phyloP scores from a whole-genome alignment of 1,139 yeast species.

The Kodamaea anthophila region DNA sequence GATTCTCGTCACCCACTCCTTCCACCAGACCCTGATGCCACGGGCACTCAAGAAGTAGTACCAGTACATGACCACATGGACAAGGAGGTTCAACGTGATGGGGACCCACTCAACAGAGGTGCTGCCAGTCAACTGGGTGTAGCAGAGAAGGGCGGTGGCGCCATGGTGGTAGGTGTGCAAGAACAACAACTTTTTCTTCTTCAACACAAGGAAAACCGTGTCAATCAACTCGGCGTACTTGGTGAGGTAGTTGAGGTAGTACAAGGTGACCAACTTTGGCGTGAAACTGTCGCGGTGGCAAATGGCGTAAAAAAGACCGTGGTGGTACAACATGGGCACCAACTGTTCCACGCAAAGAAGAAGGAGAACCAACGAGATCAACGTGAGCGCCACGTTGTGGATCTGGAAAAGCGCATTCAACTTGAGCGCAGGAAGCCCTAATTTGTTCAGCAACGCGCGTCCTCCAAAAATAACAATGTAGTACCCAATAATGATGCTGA shows the following conservation, averaged over 20 bases:
- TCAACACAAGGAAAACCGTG: constrained; percentile 85
- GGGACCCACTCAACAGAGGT: constrained; percentile 97
- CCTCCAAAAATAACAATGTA: constrained; percentile 86
- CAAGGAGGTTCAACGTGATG: constrained; percentile 79
- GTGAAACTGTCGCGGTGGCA: constrained; percentile 82
- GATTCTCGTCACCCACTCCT: constrained; percentile 96
- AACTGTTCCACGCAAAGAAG: constrained; percentile 76
- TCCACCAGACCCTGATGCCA: constrained; percentile 98
- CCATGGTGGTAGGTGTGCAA: constrained; percentile 98
- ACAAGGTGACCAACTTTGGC: constrained; percentile 74
- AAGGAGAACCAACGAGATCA: constrained; percentile 60
- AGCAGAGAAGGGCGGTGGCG: constrained; percentile 93
- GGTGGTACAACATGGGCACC: constrained; percentile 66
- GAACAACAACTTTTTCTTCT: constrained; percentile 84
- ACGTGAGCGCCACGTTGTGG: constrained; percentile 75
- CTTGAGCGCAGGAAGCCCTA: constrained; percentile 59
- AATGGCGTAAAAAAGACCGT: constrained; percentile 82
- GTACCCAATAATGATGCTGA: constrained; percentile 59
- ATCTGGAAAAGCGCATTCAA: constrained; percentile 59
- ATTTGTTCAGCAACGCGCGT: constrained; percentile 37
- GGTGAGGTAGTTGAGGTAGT: constrained; percentile 73
- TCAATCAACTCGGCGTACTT: constrained; percentile 82
- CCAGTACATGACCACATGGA: constrained; percentile 97
- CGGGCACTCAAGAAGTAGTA: constrained; percentile 92
- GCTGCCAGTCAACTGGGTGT: constrained; percentile 84